Base-by-base conservation (phyloP, 75 land plant genomes). In the Sequoiadendron giganteum region DNA sequence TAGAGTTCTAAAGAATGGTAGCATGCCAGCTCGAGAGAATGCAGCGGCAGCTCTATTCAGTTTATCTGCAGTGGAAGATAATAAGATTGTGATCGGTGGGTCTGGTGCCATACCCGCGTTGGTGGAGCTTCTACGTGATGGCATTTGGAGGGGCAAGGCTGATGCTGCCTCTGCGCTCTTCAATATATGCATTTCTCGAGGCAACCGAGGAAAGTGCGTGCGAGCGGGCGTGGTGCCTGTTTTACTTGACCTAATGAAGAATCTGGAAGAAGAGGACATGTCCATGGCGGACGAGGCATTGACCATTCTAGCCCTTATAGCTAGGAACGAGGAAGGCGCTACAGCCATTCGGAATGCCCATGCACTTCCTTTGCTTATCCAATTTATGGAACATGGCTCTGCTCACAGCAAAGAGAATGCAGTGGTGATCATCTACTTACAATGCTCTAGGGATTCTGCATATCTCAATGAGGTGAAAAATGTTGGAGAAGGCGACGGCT, bases 141-240 rank as follows among this genome's bases (percentile, higher is more conserved):
- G 95, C 5, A 90, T 88, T 48, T 79, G 92, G 2, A 65, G 88
- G 28, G 97, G 94, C 5, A 96, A 96, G 90, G 96, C 92, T 43
- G 99, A 97, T 87, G 99, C 94, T 16, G 97, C 97, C 14, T 91
- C 95, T 16, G 99, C 99, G 15, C 91, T 97, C 19, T 97, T 95
- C 87, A 95, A 91, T 85, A 81, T 97, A 56, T 97, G 95, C 56
- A 90, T 96, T 10, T 48, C 88, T 19, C 94, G 90, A 70, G 96
- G 96, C 16, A 97, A 94, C 91, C 96, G 89, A 78, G 93, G 90
- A 6, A 95, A 91, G 73, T 95, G 96, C 9, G 95, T 96, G 0
- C 45, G 86, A 4, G 96, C 94, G 5, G 98, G 96, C 39, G 93
- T 93, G 5, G 93, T 97, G 14, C 73, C 85, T 6, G 93, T 93